A percentile compares a stretch with the other conserved stretches of the same genome.
Evolutionary conservation across 1,284 basidiomycete genomes (phyloP).

Genomic region (Fomitopsis pinicola): DNA sequence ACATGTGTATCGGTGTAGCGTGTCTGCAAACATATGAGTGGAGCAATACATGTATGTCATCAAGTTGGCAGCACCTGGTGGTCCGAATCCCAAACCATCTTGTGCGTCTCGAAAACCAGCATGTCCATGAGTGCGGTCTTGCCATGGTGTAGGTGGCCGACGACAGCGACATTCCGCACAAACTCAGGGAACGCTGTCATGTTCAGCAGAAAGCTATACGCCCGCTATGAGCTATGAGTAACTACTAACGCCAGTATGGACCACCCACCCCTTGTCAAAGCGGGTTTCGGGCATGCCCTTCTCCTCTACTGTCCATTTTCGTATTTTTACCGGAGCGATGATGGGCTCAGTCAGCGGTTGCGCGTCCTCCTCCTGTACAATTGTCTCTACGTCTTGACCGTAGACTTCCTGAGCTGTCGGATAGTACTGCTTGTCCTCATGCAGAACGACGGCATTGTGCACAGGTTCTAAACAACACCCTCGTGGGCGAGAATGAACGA

Average conservation of each 20-base stretch:
- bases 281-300: slow-evolving; percentile 90
- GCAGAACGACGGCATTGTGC: slow-evolving; percentile 86
- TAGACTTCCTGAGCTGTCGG: slow-evolving; percentile 91
- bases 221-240: slow-evolving; percentile 8
- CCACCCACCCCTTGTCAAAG: slow-evolving; percentile 85
- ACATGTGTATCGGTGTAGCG: slow-evolving; percentile 97
- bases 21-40: slow-evolving; percentile 37
- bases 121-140: slow-evolving; percentile 97
- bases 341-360: slow-evolving; percentile 96
- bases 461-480: slow-evolving; percentile 46
- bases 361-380: slow-evolving; percentile 98
- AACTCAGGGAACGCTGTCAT: slow-evolving; percentile 92
- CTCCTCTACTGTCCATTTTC: slow-evolving; percentile 90
- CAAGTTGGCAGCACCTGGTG: slow-evolving; percentile 55
- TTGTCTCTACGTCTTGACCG: slow-evolving; percentile 90
- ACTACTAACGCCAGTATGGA: background rate
- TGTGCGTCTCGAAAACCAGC: slow-evolving; percentile 96
- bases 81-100: slow-evolving; percentile 90
- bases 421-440: slow-evolving; percentile 99
- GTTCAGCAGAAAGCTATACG: slow-evolving; percentile 81
- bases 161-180: slow-evolving; percentile 92
- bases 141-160: slow-evolving; percentile 96
- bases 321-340: slow-evolving; percentile 90
- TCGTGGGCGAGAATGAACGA: background rate
- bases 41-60: background rate